These are phyloP conservation scores for Dioscorea cayenensis DNA, from an alignment of 116 monocot genomes.

Conservation along the genomic window DNA sequence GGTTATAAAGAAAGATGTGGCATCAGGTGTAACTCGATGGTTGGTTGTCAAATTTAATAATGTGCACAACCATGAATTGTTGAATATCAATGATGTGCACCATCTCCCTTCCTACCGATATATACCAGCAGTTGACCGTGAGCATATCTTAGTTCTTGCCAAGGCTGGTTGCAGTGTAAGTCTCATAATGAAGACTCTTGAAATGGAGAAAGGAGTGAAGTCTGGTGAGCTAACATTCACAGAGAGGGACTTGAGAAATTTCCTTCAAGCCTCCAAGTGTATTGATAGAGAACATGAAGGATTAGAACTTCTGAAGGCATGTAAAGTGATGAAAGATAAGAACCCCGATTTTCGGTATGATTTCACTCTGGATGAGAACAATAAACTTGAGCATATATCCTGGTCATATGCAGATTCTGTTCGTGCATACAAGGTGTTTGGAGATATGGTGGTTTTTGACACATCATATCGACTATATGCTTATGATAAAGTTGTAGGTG, in stretches of 20 bases:
- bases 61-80: conserved; percentile 68
- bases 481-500: conserved; percentile 56
- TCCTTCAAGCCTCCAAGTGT: conserved; percentile 57
- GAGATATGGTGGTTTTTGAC: conserved; percentile 82
- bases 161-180: conserved; percentile 54
- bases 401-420: conserved; percentile 62
- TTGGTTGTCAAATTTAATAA: conserved; percentile 66
- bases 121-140: conserved; percentile 54
- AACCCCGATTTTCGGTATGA: conserved; percentile 59
- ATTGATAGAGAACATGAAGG: conserved; percentile 67
- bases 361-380: conserved; percentile 36
- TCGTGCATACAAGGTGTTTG: conserved; percentile 55
- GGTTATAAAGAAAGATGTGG: conserved; percentile 72
- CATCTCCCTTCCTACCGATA: conserved; percentile 52
- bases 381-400: conserved; percentile 57
- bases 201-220: conserved; percentile 51
- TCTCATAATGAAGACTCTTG: conserved; percentile 62
- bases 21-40: conserved; percentile 45
- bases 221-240: conserved; percentile 55
- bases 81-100: conserved; percentile 49
- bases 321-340: conserved; percentile 69
- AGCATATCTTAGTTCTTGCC: conserved; percentile 44
- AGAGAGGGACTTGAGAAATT: conserved; percentile 68
- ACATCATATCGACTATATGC: conserved; percentile 54
- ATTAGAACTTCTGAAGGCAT: conserved; percentile 58